Conservation (phyloP, 2,329 filamentous ascomycete genomes). For the Sporothrix brasiliensis region DNA sequence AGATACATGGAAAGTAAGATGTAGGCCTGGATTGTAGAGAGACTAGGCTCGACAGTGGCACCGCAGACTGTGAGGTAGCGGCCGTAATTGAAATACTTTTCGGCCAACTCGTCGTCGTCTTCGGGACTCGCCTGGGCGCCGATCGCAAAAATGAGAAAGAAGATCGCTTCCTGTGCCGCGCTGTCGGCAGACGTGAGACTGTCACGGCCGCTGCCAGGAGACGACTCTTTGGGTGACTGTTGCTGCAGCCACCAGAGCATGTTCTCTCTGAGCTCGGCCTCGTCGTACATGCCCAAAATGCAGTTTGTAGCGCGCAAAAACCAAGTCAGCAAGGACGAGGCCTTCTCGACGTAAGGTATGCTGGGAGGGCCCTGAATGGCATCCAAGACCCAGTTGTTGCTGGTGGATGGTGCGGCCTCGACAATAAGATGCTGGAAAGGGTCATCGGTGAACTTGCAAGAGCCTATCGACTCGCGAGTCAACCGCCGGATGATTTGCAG, state of each 20-base stretch:
- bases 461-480: constrained; percentile 41
- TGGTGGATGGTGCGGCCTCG: constrained; percentile 41
- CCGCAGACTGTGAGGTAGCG: constrained; percentile 50
- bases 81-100: constrained; percentile 36
- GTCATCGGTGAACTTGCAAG: constrained; percentile 43
- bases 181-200: constrained; percentile 36
- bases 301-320: constrained; percentile 41
- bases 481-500: constrained; percentile 44
- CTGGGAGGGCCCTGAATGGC: constrained; percentile 35
- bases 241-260: constrained; percentile 41
- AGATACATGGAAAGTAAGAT: constrained; percentile 63
- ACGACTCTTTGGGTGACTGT: constrained; percentile 28
- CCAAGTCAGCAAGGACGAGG: constrained; percentile 41
- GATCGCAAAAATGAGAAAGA: constrained; percentile 37
- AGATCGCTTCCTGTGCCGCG: constrained; percentile 29
- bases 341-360: constrained; percentile 38
- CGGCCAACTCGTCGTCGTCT: constrained; percentile 32
- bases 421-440: constrained; percentile 44
- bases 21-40: constrained; percentile 56
- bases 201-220: constrained; percentile 34
- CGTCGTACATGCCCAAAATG: constrained; percentile 43
- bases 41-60: constrained; percentile 57
- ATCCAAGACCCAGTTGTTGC: constrained; percentile 38
- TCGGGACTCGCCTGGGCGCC: constrained; percentile 36
- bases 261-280: constrained; percentile 38